A percentile compares a stretch with the other conserved stretches of the same genome.
Evolutionary conservation across 805 yeast genomes (phyloP).

Genomic region (Metschnikowia reukaufii): DNA sequence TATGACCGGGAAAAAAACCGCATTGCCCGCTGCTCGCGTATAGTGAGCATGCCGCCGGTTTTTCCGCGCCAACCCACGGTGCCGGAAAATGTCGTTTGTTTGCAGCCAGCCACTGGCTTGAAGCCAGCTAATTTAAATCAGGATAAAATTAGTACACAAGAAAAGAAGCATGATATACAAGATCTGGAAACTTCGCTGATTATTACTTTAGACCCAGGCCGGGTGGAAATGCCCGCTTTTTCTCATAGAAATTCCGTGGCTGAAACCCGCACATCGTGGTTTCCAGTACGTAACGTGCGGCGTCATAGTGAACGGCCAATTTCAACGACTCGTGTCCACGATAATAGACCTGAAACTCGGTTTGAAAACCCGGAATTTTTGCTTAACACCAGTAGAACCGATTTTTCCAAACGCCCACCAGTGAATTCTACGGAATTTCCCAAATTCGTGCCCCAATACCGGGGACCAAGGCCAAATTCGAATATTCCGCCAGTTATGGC

Average conservation of each 20-base stretch:
- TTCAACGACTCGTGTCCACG: too few relatives aligned
- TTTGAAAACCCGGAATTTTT: not conserved
- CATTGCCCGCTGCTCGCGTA: conserved; percentile 20
- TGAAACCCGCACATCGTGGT: not conserved
- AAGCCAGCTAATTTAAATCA: not conserved
- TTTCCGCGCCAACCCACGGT: not conserved
- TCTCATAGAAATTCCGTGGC: not conserved
- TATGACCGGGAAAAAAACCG: conserved; percentile 23
- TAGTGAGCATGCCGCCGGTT: conserved; percentile 7
- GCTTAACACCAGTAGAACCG: not conserved
- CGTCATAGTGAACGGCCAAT: not conserved
- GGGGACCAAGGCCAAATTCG: not conserved
- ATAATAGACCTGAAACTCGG: not conserved
- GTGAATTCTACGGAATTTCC: conserved; percentile 3
- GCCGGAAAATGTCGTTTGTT: conserved; percentile 3
- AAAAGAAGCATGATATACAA: too few relatives aligned
- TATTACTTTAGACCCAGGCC: too few relatives aligned
- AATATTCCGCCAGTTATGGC: not conserved
- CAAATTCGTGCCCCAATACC: conserved; percentile 2
- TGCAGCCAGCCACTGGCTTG: conserved; percentile 5
- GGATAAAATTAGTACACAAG: too few relatives aligned
- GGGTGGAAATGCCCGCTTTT: too few relatives aligned
- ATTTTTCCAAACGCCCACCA: too few relatives aligned
- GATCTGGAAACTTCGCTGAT: too few relatives aligned
- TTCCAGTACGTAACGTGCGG: not conserved